Evolutionary conservation across 768 basidiomycete species (phyloP).

Genomic region (Suillus alpinus): DNA sequence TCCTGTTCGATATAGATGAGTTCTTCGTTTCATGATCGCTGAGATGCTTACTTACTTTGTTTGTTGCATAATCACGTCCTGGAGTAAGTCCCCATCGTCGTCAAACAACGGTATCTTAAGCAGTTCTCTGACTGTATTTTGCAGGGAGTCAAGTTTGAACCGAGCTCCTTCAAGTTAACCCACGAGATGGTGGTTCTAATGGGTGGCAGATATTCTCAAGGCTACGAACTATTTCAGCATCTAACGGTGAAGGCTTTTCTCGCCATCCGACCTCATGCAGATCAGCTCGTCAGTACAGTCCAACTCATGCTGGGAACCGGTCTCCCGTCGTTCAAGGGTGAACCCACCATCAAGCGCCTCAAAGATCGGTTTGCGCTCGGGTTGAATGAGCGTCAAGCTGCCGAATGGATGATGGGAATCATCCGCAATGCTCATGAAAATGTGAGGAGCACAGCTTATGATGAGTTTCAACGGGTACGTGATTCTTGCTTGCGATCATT

Average conservation of each 20-base stretch:
- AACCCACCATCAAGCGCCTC: slow-evolving; percentile 83
- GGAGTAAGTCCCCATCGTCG: slow-evolving; percentile 44
- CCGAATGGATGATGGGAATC: slow-evolving; percentile 87
- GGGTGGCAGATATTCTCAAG: slow-evolving; percentile 93
- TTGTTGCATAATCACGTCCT: slow-evolving; percentile 42
- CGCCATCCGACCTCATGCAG: slow-evolving; percentile 90
- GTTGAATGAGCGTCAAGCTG: slow-evolving; percentile 85
- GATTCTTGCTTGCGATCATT: neutral
- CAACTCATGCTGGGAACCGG: slow-evolving; percentile 94
- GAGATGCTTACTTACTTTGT: slow-evolving; percentile 25
- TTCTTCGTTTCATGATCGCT: slow-evolving; percentile 26
- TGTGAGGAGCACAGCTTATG: slow-evolving; percentile 88
- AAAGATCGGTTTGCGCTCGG: slow-evolving; percentile 83
- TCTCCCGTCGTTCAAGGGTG: slow-evolving; percentile 96
- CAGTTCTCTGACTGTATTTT: slow-evolving; percentile 7
- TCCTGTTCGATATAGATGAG: slow-evolving; percentile 98
- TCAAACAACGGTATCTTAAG: neutral
- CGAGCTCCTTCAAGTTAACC: slow-evolving; percentile 95
- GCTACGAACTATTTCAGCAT: slow-evolving; percentile 91
- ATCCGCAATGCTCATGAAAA: slow-evolving; percentile 96
- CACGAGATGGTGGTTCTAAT: slow-evolving; percentile 98
- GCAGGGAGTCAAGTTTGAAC: slow-evolving; percentile 98
- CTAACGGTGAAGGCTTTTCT: slow-evolving; percentile 96
- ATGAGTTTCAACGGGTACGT: slow-evolving; percentile 89
- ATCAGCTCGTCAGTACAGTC: slow-evolving; percentile 84